Evolutionary conservation across 371 early-diverging fungal species (phyloP), one percentile per base, ranked within the genome.

Genomic region (Rhizomucor miehei): DNA sequence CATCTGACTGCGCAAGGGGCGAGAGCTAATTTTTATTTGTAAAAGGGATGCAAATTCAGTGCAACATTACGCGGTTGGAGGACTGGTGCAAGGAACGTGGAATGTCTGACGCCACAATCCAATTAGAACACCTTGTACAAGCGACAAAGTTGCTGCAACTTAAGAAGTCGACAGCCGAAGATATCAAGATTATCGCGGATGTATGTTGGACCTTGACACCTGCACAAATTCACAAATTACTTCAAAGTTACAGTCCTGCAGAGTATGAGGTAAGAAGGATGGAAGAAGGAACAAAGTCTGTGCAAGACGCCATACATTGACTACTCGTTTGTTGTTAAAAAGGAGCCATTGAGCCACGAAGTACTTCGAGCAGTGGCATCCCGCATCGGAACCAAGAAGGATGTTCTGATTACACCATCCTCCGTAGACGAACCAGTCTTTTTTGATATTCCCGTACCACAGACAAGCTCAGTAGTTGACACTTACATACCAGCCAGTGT

Each of bases 71-170:
- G 3, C 79, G 89, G n/a, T 73, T 96, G 48, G 92, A 93, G 60
- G 94, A 95, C 59, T 96, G 97, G 97, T 93, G 93, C 82, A 86
- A 86, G 79, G 61, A 83, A 25, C 90, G 92, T 63, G 82, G 81
- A 24, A 82, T 93, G 37, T 63, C 82, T 6, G 93, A 96, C 63
- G 85, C 88, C 38, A 88, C 93, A 0, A 73, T 89, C 29, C 91
- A 94, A 57, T 69, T 93, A 1, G 94, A 94, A 68, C 89, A 88
- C 40, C 68, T 95, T 48, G 77, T 89, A 66, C 94, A 96, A 66
- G 91, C 93, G 3, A 93, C 91, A 44, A 95, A 95, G 73, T 69
- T 96, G 34, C 68, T 96, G 51, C 94, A 94, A 65, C 77, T 96
- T 59, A 91, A 91, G 69, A 96, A 96, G 80, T 80, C 90, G 1